Evolutionary conservation across 1,284 basidiomycete species (phyloP), one percentile per base, ranked within the genome.

Genomic region (Cutaneotrichosporon mucoides): DNA sequence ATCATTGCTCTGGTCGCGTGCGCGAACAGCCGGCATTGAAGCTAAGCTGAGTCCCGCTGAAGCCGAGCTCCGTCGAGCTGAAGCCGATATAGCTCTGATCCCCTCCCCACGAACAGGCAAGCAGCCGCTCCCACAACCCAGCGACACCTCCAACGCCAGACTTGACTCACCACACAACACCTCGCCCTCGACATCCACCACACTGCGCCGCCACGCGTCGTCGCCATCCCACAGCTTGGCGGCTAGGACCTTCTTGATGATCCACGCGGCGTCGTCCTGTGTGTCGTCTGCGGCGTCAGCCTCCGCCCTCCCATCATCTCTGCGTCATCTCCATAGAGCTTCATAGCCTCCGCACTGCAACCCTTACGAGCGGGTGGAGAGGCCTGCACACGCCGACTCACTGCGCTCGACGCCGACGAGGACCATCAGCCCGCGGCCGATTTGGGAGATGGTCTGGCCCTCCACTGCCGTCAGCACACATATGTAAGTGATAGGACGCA

Each of bases 131-230:
- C 24, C 24, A 24, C 24, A 24, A 24, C 24, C 24, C 2, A 24
- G 24, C 24, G 24, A 2, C 24, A 24, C 24, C 24, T 24, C 24
- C 24, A 24, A 24, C 24, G 24, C 24, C 24, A 24, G 24, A 24
- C 24, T 24, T 24, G 24, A 24, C 76, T 24, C 45, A 79, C 79
- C 89, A 67, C 91, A 93, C 33, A 95, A 82, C 11, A 95, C 83
- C 57, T 93, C 90, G 55, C 90, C 92, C 38, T 84, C 83, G 38
- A 93, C 84, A 64, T 94, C 91, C 75, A 86, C 88, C 57, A 95
- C 86, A 70, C 81, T 91, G 41, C 82, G 78, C 75, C 88, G 90
- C 92, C 92, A 95, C 36, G 64, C 56, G 35, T 36, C 55, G 1
- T 68, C 69, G 48, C 89, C 87, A 55, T 85, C 82, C 75, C 92